Evolutionary conservation across 169 alveolate species (phyloP), one percentile per base, ranked within the genome.

Genomic region (Nephromyces sp.): DNA sequence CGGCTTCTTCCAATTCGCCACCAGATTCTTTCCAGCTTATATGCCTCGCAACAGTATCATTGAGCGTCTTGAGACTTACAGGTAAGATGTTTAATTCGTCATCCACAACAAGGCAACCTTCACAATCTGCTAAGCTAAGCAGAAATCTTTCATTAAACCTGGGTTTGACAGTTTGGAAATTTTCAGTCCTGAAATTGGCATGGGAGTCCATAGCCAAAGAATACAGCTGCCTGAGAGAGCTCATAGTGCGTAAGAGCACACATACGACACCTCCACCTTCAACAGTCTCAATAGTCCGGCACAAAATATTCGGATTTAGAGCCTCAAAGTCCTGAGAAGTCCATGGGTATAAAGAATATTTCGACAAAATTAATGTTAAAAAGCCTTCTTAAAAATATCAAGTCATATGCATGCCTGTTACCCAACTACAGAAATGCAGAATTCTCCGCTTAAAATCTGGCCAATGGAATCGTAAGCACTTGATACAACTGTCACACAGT

Each of bases 231-330:
- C 89, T 89, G 57, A 93, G 80, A 34, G 87, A 75, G 51, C 85
- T 78, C 86, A 87, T 79, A 29, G 85, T 75, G 52, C 77, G 78
- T 72, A 89, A 77, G 77, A 85, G 79, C 61, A 78, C 75, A 6
- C 93, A 81, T 25, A 97, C 86, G 24, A 96, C 66, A 24, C 99
- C 99, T 8, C 99, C 99, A 0, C 99, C 99, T 74, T 91, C 89
- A n/a, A 96, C 98, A 0, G 99, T 96, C 86, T 98, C 99, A 6
- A 98, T 89, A 27, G 99, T 93, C 65, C 99, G 93, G 81, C 99
- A 98, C 52, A 98, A 87, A n/a, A 96, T 87, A 86, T 98, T 98
- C 3, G 99, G 99, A 0, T 99, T 96, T 68, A 98, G 83, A 21
- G 98, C 99, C 78, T 97, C 99, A 70, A 96, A 97, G 80, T 98